phyloP scores from a whole-genome alignment of 148 eudicot genomes.

The Hydrangea macrophylla region DNA sequence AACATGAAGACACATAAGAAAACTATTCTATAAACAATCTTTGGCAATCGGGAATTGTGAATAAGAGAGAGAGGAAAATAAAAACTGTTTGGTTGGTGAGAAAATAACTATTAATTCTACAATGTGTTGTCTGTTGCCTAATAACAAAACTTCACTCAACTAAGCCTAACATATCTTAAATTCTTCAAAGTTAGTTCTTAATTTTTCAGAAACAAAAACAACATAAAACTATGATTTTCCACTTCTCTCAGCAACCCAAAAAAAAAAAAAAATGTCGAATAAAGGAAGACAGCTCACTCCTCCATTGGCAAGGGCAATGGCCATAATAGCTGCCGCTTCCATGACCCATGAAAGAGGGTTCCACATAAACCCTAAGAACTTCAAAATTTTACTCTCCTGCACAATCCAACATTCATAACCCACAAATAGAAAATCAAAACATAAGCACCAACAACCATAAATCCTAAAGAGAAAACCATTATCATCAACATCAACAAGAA shows the following conservation, averaged over 20 bases:
- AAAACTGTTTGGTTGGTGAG: neutral
- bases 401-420: neutral
- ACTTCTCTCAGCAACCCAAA: neutral
- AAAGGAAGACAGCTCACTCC: conserved; percentile 29
- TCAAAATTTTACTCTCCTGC: conserved; percentile 50
- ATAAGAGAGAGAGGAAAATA: neutral
- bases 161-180: neutral
- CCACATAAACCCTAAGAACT: conserved; percentile 56
- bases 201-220: neutral
- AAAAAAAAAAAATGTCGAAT: neutral
- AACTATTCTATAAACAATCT: neutral
- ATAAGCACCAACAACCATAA: neutral
- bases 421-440: neutral
- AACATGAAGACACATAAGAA: neutral
- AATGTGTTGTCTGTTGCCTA: neutral
- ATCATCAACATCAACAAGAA: neutral
- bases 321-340: conserved; percentile 69
- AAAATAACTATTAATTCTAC: neutral
- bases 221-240: neutral
- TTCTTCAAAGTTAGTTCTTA: neutral
- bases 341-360: conserved; percentile 61
- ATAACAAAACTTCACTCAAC: neutral
- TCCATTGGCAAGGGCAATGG: conserved; percentile 56
- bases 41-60: neutral
- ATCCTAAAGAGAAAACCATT: neutral